Base-by-base conservation (phyloP, 148 eudicot genomes). In the Rheum nobile region DNA sequence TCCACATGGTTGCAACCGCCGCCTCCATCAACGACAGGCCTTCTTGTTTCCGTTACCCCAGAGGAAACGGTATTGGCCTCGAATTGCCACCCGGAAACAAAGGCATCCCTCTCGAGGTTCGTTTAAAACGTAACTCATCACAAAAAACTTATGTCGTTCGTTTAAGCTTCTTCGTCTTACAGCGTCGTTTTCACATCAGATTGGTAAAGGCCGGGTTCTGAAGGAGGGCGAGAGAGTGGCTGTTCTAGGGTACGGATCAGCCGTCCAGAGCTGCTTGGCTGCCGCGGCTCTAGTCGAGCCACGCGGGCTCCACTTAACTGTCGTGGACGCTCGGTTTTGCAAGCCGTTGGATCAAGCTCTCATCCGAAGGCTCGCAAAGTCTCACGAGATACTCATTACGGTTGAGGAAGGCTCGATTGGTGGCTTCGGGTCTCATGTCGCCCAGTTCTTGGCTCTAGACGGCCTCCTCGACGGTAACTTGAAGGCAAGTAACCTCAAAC, bases 351-450 rank as follows among this genome's bases (percentile, higher is more conserved):
- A 93, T 75, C 85, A 41, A 65, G 79, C 79, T 21, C 91, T 93
- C 17, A 88, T 89, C 10, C 86, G 92, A 55, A 75, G 78, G 72
- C 76, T 93, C 59, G 97, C 97, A 22, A 93, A 89, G 75, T 80
- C 87, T 0, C 96, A 91, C 74, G 92, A 89, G 41, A 71, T 89
- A 67, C 42, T 93, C 69, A 86, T 93, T 73, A 93, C 97, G 1
- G 92, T 91, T 4, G 98, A 93, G 80, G 98, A 93, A 89, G 98
- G 98, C 47, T 88, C 98, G 7, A 84, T 93, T 52, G 98, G 97
- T 29, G 98, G 98, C 9, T 93, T 93, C 75, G 92, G 97, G n/a
- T 93, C 95, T 32, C 98, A 93, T 77, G 98, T 93, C 67, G 92
- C 90, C 75, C 98, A 93, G 76, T 93, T 91, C 81, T 74, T 93